Conservation (phyloP, 139 green algal genomes). For the Dunaliella sp. region DNA sequence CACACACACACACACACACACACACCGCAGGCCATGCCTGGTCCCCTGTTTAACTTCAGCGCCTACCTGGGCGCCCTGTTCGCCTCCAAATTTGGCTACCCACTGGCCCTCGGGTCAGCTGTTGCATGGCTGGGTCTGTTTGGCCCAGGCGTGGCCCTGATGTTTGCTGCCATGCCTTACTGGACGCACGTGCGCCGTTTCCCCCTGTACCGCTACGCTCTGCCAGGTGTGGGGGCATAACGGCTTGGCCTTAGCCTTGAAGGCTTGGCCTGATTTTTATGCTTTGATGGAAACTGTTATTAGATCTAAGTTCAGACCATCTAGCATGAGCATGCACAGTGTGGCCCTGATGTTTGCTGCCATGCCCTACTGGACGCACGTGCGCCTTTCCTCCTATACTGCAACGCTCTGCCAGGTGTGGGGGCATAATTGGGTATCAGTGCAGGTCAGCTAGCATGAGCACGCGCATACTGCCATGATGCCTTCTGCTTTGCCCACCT, state of each 20-base stretch:
- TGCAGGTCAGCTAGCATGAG: neutral
- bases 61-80: conserved; percentile 92
- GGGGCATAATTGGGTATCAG: too few species aligned
- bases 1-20: too few species aligned
- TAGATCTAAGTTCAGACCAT: too few species aligned
- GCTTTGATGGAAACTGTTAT: too few species aligned
- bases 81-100: conserved; percentile 42
- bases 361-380: conserved; percentile 86
- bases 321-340: too few species aligned
- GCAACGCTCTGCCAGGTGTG: conserved; percentile 23
- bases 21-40: conserved; percentile 78
- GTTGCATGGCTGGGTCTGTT: conserved; percentile 89
- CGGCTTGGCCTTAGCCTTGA: too few species aligned
- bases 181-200: conserved; percentile 75
- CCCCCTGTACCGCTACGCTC: conserved; percentile 46
- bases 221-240: too few species aligned
- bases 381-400: conserved; percentile 62
- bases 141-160: conserved; percentile 84
- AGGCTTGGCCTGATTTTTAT: too few species aligned
- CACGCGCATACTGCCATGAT: neutral
- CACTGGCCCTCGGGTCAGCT: conserved; percentile 59
- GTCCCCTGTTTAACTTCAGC: conserved; percentile 94
- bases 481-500: neutral
- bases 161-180: conserved; percentile 88
- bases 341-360: conserved; percentile 88